Evolutionary conservation across 352 stramenopile genomes (phyloP), one percentile per base, ranked within the genome.

Genomic region (Phytopythium montanum): DNA sequence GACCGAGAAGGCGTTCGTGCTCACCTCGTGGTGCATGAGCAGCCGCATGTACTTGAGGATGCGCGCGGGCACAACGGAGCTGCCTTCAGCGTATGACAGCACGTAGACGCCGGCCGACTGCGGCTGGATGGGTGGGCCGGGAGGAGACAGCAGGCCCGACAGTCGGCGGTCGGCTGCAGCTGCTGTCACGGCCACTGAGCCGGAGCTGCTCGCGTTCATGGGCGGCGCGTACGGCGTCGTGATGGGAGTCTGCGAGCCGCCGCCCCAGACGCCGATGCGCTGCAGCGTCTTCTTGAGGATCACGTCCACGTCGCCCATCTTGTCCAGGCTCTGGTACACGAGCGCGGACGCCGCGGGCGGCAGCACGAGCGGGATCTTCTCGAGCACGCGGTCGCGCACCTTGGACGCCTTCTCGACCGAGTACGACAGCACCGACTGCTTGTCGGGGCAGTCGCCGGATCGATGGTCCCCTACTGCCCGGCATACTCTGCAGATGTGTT

Each of bases 41-140:
- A 94, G 64, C 54, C 81, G 79, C 82, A 94, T 92, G 69, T 91
- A 91, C 69, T 94, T 92, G 59, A 94, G 70, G 50, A 91, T 88
- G 19, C 85, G 85, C 49, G 82, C 79, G 1, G 85, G 82, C 7
- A 94, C 81, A 3, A 92, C 73, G 3, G 79, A 91, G 18, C 60
- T 60, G 31, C 82, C 85, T 68, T 94, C 82, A 6, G 78, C 75
- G 63, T 94, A 94, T 25, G 85, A 91, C 19, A 94, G 55, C 59
- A 92, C 85, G 60, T 91, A 89, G 23, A 88, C 82, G 10, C 76
- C 77, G 34, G 50, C 71, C 18, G 56, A 73, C 19, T 58, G 60
- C 8, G 64, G 60, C 16, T 48, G 31, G 6, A 54, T 31, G 1
- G 39, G 14, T 25, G n/a, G 28, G 21, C 51, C 31, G 1, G 51